Evolutionary conservation across 352 stramenopile genomes (phyloP).

Genomic region (Phytopythium chamaehyphon): DNA sequence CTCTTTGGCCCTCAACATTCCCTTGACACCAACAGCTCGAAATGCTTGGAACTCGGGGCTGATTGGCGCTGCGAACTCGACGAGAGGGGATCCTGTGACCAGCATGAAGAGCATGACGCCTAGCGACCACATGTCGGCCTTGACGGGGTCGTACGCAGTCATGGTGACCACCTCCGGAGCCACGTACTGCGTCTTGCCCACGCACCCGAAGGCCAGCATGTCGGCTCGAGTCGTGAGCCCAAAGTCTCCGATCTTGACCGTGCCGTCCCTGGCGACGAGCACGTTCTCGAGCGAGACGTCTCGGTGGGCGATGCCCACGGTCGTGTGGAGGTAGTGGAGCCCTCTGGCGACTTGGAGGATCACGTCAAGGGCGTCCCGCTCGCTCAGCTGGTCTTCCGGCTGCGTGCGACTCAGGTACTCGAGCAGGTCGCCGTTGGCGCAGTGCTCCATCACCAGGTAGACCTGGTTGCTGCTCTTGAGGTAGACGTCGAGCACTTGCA

Average conservation of each 20-base stretch:
- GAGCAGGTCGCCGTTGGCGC: slow-evolving; percentile 40
- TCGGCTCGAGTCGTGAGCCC: slow-evolving; percentile 34
- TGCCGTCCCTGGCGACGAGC: slow-evolving; percentile 29
- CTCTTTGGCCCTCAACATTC: slow-evolving; percentile 29
- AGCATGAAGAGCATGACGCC: slow-evolving; percentile 59
- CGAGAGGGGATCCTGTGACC: slow-evolving; percentile 41
- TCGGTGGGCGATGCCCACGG: slow-evolving; percentile 30
- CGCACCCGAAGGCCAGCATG: slow-evolving; percentile 10
- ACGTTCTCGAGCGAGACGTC: slow-evolving; percentile 70
- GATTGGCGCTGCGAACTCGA: slow-evolving; percentile 22
- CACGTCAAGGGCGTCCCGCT: slow-evolving; percentile 22
- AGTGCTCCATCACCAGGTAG: slow-evolving; percentile 60
- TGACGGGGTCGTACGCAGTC: slow-evolving; percentile 23
- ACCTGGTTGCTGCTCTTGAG: slow-evolving; percentile 21
- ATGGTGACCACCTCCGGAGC: slow-evolving; percentile 27
- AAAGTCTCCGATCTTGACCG: slow-evolving; percentile 55
- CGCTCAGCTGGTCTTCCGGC: slow-evolving; percentile 12
- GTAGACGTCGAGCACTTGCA: slow-evolving; percentile 32
- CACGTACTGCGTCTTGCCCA: slow-evolving; percentile 31
- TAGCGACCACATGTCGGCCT: slow-evolving; percentile 51
- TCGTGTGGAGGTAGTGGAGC: slow-evolving; percentile 21
- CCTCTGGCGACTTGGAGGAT: slow-evolving; percentile 27
- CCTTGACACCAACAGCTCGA: slow-evolving; percentile 18
- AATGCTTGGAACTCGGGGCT: slow-evolving; percentile 29
- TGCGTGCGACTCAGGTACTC: slow-evolving; percentile 23